Base-by-base conservation (phyloP, 2,329 filamentous ascomycete genomes). In the Cytospora piceae region DNA sequence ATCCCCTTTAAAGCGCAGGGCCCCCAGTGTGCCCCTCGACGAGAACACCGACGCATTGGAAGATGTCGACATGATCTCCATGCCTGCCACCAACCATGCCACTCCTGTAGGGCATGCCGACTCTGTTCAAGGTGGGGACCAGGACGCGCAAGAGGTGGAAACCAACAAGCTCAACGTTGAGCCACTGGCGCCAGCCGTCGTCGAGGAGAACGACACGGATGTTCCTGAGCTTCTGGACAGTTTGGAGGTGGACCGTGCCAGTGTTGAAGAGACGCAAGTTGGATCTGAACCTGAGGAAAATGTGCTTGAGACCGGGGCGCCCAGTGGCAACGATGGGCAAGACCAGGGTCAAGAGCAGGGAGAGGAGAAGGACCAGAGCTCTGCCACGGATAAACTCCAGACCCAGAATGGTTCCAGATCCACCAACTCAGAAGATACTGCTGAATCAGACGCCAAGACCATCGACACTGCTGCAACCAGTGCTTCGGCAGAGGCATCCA, bases 1-100 rank as follows among this genome's bases (percentile, higher is more conserved):
- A 32, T 90, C 87, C 24, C 87, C 87, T 9, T 76, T 89, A 64
- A 90, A 90, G 77, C 82, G 87, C 72, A 82, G 83, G 69, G 87
- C 87, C 42, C 87, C 85, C 66, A 87, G 84, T 73, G 86, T 87
- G 84, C 84, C 87, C 61, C 80, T 80, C 58, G 83, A 84, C 58
- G 72, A 74, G 29, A 75, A 80, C 46, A 71, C 75, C 62, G 75
- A 78, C 67, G 75, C 76, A 63, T 74, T 74, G 63, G 80, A 79
- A 69, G 81, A 83, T 69, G 77, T 82, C 58, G 81, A 82, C 67
- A 82, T 83, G 80, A 72, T 75, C 60, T 71, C 74, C 17, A 74
- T 76, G 8, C 72, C 74, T 9, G 63, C 63, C 29, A 52, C 61
- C 55, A 66, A 57, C 42, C 42, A 63, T n/a, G 58, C 63, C 20